Base-by-base conservation (phyloP, 176 grass and related monocot species). In the Panicum miliaceum region DNA sequence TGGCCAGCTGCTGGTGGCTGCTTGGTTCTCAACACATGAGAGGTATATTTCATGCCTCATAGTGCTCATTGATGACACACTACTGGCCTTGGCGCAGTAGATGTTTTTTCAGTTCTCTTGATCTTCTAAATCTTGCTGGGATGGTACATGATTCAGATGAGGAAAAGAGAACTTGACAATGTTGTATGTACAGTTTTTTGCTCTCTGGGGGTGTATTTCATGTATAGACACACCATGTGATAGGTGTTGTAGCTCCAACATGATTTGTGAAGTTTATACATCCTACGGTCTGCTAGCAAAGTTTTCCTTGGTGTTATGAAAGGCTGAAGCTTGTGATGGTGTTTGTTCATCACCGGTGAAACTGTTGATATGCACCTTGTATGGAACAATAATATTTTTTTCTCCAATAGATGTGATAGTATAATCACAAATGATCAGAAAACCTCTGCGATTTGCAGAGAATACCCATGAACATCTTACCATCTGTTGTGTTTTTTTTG, bases 141-240 rank as follows among this genome's bases (percentile, higher is more conserved):
- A 87, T 84, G 59, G 53, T 76, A 43, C 78, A 52, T 84, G 68
- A 68, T 51, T 79, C 4, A 3, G 32, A 83, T 51, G 5, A 74
- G 80, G 75, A 41, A 35, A 76, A 87, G 68, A 68, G 75, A 80
- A 84, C 60, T 48, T 54, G 52, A 34, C 68, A 80, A 69, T 90
- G 84, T 75, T 87, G 50, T 87, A 87, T 90, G 60, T 90, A 90
- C 80, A 90, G 89, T 84, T 75, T 75, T 87, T 87, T 43, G 9
- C 15, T 59, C 60, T 84, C 51, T 29, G 16, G 69, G 47, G 41
- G 79, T 43, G 25, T 77, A 86, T 67, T 83, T 60, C 68, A 37
- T 63, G 61, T 83, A 80, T 75, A 84, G 68, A 62, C 60, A 79
- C 51, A 58, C 78, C 79, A 78, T 65, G 76, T 84, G 66, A 90